Base-by-base conservation (phyloP, 2,329 filamentous ascomycete species). In the Dactylonectria macrodidyma region DNA sequence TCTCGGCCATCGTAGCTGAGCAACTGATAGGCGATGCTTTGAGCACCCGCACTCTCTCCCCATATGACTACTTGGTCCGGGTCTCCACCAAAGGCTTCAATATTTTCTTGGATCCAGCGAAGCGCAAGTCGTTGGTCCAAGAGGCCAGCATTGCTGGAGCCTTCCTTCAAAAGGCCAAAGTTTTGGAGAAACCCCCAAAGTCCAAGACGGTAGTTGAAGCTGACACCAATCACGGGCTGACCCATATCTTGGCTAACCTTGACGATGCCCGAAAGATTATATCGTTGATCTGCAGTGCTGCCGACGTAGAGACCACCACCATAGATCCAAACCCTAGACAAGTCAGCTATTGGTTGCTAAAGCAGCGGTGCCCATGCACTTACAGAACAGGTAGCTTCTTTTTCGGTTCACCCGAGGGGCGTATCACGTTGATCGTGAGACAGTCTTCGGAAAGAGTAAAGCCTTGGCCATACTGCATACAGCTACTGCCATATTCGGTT, bases 1-100 rank as follows among this genome's bases (percentile, higher is more conserved):
- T 90, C 83, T 34, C 87, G 81, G 0, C 89, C 88, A 41, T 84
- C 85, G 68, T 89, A 88, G 9, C 87, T 86, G 36, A 87, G 82
- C 24, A 89, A 79, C 30, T 90, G 89, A 56, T 82, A 82, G 3
- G 80, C 78, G 16, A 79, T 80, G 52, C 81, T 81, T 61, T 83
- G 79, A 0, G 81, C 82, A 1, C 82, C 82, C 19, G 82, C 82
- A 30, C 80, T 82, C 69, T 84, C 82, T 6, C 85, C 87, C 85
- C 83, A 88, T n/a, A 87, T 75, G 2, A 82, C 82, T 1, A 87
- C 84, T 47, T 81, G 79, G 0, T 75, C 70, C 3, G 84, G 82
- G 58, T 87, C 82, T 3, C 86, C 86, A 4, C 85, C 85, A 59
- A 89, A 88, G 0, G 81, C 80, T 1, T 73, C 81, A 38, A 89